A percentile compares a stretch with the other conserved stretches of the same genome.
Conservation (phyloP, 148 eudicot genomes). For the Persicaria tinctoria region DNA sequence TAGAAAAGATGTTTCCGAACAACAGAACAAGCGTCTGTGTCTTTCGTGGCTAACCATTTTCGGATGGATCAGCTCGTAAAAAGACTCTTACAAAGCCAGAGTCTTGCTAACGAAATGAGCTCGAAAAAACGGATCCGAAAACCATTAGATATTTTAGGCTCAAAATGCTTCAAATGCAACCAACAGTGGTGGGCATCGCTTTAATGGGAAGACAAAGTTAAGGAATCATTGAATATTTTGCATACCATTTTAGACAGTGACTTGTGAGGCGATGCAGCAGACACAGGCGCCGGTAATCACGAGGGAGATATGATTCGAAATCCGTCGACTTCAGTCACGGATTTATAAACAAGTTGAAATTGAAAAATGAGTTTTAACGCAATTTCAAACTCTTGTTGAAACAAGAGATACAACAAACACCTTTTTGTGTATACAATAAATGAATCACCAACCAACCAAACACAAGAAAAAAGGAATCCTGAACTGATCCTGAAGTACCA, state of each 20-base stretch:
- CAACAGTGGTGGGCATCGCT: slow-evolving; percentile 2
- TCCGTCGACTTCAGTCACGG: too few species aligned
- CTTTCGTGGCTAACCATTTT: neutral
- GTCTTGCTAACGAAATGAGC: too few species aligned
- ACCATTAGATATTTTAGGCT: neutral
- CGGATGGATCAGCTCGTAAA: too few species aligned
- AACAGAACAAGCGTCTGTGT: neutral
- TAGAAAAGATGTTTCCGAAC: neutral
- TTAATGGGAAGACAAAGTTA: neutral
- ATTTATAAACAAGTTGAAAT: too few species aligned
- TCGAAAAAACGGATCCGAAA: neutral
- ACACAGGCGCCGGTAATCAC: too few species aligned
- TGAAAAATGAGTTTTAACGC: too few species aligned
- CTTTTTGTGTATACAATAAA: neutral
- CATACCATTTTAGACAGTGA: neutral
- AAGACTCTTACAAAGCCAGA: too few species aligned
- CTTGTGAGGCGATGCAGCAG: too few species aligned
- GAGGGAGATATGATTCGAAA: too few species aligned
- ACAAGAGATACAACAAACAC: too few species aligned
- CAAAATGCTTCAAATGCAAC: slow-evolving; percentile 10
- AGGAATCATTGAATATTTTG: neutral
- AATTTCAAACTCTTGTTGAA: too few species aligned
- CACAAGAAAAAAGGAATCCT: neutral
- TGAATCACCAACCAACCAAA: neutral
- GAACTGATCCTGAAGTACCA: slow-evolving; percentile 7